Evolutionary conservation across 345 rosid species (phyloP), one percentile per base, ranked within the genome.

Genomic region (Cardiospermum halicacabum): DNA sequence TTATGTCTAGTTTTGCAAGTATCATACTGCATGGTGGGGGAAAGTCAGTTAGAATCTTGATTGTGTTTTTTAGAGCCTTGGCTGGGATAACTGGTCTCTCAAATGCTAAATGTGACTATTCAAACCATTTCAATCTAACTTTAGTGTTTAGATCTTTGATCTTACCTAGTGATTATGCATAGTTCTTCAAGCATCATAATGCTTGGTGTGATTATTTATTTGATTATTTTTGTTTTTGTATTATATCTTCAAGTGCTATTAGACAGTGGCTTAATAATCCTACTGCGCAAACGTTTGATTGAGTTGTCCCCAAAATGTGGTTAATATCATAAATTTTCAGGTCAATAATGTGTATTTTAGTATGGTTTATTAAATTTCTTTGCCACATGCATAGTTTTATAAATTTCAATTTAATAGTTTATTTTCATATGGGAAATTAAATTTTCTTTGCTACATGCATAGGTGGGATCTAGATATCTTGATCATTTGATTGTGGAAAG

Each of bases 381-480:
- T 51, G 21, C 65, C 71, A 25, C 39, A 40, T 82, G 62, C 53
- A 24, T 76, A 95, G 99, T n/a, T n/a, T n/a, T n/a, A n/a, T n/a
- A n/a, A n/a, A n/a, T n/a, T n/a, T n/a, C n/a, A n/a, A n/a, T n/a
- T n/a, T n/a, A 28, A 49, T 54, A 27, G 69, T 55, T 15, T 56
- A 26, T 36, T 50, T 21, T 64, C 24, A 28, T 48, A 11, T 43
- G 37, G 51, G 60, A 60, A 30, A n/a, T 53, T 69, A 25, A 55
- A 22, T 60, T 56, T 28, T 71, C 18, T 68, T 39, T 51, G 21
- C 65, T 72, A 25, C 39, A 40, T 82, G 62, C 53, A 24, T 76
- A 95, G 99, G 97, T 95, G 69, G 99, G 97, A 77, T 86, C 99
- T 64, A 91, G 88, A 66, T 95, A 95, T 77, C 97, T 95, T 72